Conservation (phyloP, 2,329 filamentous ascomycete species). For the Pestalotiopsis sp. region DNA sequence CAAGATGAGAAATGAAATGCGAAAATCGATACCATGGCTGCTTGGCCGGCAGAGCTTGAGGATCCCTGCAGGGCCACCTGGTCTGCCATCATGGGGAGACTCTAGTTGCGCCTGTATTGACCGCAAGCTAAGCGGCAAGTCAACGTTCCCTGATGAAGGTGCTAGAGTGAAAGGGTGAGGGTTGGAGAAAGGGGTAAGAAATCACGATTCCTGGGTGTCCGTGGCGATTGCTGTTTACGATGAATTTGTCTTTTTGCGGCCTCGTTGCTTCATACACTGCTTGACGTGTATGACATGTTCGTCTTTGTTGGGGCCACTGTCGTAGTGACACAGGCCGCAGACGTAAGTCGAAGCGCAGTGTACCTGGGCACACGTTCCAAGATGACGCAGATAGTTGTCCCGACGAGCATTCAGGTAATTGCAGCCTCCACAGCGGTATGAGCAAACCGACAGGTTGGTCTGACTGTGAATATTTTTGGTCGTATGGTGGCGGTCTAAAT, state of each 20-base stretch:
- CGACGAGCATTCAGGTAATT: not conserved
- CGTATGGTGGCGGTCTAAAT: not conserved
- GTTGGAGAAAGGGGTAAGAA: not conserved
- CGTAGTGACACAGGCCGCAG: not conserved
- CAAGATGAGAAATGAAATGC: not conserved
- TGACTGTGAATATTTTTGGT: not conserved
- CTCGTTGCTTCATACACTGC: not conserved
- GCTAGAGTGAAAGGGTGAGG: not conserved
- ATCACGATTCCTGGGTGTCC: not conserved
- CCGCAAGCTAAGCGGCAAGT: not conserved
- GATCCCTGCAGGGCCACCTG: not conserved
- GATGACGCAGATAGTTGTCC: not conserved
- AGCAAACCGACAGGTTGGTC: not conserved
- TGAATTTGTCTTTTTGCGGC: not conserved
- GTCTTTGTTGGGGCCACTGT: not conserved
- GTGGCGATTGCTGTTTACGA: fast-evolving
- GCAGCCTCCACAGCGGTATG: not conserved
- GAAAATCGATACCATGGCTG: not conserved
- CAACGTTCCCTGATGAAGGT: not conserved
- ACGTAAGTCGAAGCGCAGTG: not conserved
- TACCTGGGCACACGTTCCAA: not conserved
- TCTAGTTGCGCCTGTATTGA: not conserved
- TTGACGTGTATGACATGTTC: not conserved
- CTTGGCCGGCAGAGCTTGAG: not conserved
- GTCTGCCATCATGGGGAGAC: not conserved